Evolutionary conservation across 768 basidiomycete species (phyloP).

Genomic region (Tulasnella sp.): DNA sequence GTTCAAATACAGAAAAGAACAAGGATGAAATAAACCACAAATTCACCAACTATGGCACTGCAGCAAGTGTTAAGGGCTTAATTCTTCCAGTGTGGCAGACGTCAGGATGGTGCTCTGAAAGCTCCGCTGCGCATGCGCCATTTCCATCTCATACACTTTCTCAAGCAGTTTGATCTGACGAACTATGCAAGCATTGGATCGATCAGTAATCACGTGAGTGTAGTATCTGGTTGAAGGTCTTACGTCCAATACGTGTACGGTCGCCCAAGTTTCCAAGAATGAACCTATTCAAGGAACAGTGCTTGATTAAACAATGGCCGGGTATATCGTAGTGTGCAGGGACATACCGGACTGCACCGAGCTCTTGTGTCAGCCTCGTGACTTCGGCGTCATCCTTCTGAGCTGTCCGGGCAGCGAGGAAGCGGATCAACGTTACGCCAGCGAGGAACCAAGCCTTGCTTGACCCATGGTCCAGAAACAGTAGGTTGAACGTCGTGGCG

Average conservation of each 20-base stretch:
- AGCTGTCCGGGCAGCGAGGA: neutral
- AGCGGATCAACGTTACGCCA: neutral
- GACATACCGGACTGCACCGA: neutral
- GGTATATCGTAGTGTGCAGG: neutral
- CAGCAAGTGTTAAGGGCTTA: neutral
- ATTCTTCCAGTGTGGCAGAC: neutral
- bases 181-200: neutral
- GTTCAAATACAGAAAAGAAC: too few relatives aligned
- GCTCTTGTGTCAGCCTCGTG: neutral
- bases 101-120: neutral
- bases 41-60: too few relatives aligned
- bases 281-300: neutral
- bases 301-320: neutral
- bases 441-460: neutral
- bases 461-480: conserved; percentile 22
- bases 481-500: conserved; percentile 9
- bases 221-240: neutral
- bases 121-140: neutral
- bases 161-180: conserved; percentile 1
- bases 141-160: neutral
- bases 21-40: too few relatives aligned
- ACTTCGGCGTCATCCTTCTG: neutral
- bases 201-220: too few relatives aligned
- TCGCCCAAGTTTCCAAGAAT: conserved; percentile 7
- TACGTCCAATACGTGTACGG: conserved; percentile 4